Evolutionary conservation across 164 flowering plant genomes (phyloP).

Genomic region (Macadamia tetraphylla): DNA sequence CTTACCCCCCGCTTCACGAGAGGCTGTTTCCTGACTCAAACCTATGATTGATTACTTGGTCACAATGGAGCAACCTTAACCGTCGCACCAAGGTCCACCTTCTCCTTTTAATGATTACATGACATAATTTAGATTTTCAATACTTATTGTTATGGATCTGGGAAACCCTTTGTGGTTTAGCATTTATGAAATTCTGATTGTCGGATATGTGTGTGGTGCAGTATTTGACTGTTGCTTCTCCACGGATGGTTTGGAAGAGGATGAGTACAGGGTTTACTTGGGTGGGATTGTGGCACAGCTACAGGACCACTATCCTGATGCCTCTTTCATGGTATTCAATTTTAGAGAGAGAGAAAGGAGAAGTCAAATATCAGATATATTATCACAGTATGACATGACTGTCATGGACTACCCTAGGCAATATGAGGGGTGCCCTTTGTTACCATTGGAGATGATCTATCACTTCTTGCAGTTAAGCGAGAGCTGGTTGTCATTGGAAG

Average conservation of each 20-base stretch:
- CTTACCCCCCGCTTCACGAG: too few relatives aligned
- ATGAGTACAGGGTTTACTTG: slow-evolving; percentile 75
- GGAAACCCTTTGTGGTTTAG: neutral
- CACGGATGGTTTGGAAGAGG: slow-evolving; percentile 71
- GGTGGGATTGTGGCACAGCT: slow-evolving; percentile 82
- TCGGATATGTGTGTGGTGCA: slow-evolving; percentile 22
- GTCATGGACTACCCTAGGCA: slow-evolving; percentile 95
- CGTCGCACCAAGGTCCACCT: too few relatives aligned
- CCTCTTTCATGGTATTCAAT: slow-evolving; percentile 93
- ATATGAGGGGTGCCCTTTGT: slow-evolving; percentile 80
- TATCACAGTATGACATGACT: slow-evolving; percentile 84
- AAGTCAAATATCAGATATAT: slow-evolving; percentile 72
- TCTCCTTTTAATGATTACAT: too few relatives aligned
- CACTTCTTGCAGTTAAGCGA: slow-evolving; percentile 88
- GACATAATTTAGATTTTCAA: neutral
- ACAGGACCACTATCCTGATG: slow-evolving; percentile 78
- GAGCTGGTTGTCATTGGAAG: slow-evolving; percentile 87
- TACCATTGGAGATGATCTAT: slow-evolving; percentile 83
- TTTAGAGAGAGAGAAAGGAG: slow-evolving; percentile 79
- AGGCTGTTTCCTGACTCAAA: too few relatives aligned
- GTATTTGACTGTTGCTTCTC: slow-evolving; percentile 98
- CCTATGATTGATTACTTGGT: too few relatives aligned
- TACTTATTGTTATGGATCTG: neutral
- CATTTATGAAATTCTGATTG: too few relatives aligned
- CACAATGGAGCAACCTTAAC: too few relatives aligned